Base-by-base conservation (phyloP, 2,329 filamentous ascomycete species). In the Neofusicoccum ribis region DNA sequence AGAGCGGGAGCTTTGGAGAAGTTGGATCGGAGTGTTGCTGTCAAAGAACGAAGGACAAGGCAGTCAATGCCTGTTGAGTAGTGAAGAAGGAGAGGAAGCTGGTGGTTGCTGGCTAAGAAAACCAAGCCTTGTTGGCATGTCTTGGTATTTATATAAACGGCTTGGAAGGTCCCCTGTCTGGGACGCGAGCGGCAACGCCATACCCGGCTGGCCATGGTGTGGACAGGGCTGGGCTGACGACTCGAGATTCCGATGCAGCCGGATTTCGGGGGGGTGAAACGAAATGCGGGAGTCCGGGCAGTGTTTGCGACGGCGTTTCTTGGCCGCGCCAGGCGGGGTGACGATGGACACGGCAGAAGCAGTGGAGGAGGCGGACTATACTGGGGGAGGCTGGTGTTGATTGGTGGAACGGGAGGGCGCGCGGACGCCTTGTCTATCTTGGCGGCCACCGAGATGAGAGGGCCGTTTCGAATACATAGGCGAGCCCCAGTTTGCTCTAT, bases 91-190 rank as follows among this genome's bases (percentile, higher is more conserved):
- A 47, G 27, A 47, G 56, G 31, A 59, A 14, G 56, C 56, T 59
- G 56, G 27, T 59, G 56, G 56, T 46, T 59, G 56, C 56, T 59
- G 56, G 54, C 56, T 59, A 59, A 47, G 56, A 47, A 59, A 47
- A 46, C 56, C 56, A 59, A 59, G 56, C 41, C 15, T 47, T 47
- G 56, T 59, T 59, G 41, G 56, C 41, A 34, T 44, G 3, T 17
- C 56, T 59, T 59, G 41, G 54, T 44, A 47, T 39, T 46, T 59
- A 59, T 47, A 59, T 59, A 36, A 15, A n/a, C 14, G 52, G 23
- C 14, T 34, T 12, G 51, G 47, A 15, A 6, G 7, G 36, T 51
- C 49, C 49, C 49, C 49, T 51, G 49, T 36, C 46, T 5, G 27
- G 27, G 27, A 31, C 5, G 27, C 1, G 27, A 31, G 6, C 27